Percentiles rank a stretch among this genome's conserved stretches.
Conservation (phyloP, 208 protist species). For the Trypanosoma cruzi region DNA sequence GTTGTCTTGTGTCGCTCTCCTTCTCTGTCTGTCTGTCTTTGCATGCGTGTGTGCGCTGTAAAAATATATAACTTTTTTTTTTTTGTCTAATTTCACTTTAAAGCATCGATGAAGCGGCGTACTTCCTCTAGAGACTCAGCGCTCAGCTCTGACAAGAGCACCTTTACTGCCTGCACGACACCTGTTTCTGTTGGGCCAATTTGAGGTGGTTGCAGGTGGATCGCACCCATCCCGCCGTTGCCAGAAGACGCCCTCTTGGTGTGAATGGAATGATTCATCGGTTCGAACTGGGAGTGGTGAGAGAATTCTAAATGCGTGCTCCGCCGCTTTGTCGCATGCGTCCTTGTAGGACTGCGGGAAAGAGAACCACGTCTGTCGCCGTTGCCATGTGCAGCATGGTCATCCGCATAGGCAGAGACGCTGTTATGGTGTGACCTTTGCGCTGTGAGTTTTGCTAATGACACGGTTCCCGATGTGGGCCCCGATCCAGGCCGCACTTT, state of each 20-base stretch:
- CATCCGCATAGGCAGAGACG: neutral
- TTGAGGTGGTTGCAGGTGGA: slow-evolving; percentile 17
- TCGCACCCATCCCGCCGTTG: slow-evolving; percentile 21
- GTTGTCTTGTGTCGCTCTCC: neutral
- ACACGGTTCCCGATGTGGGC: neutral
- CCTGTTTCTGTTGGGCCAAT: slow-evolving; percentile 72
- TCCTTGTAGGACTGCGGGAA: slow-evolving; percentile 4
- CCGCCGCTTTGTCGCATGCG: slow-evolving; percentile 1
- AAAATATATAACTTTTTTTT: neutral
- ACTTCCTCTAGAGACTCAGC: slow-evolving; percentile 58
- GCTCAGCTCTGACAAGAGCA: slow-evolving; percentile 77
- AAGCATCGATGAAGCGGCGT: slow-evolving; percentile 74
- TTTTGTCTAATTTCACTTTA: slow-evolving; percentile 27
- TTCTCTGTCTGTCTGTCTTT: neutral
- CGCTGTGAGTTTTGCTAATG: neutral
- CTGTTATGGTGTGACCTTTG: neutral
- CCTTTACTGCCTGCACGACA: slow-evolving; percentile 82
- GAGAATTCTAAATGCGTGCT: neutral
- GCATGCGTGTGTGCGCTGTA: too few species aligned
- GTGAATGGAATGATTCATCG: neutral
- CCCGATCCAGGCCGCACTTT: slow-evolving; percentile 28
- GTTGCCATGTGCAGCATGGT: neutral
- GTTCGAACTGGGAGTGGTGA: neutral
- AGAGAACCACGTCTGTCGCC: neutral
- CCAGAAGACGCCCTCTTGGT: slow-evolving; percentile 5